These are phyloP conservation scores for Chlamydomonas sp. DNA, from an alignment of 139 green algal species.

Conservation along the genomic window DNA sequence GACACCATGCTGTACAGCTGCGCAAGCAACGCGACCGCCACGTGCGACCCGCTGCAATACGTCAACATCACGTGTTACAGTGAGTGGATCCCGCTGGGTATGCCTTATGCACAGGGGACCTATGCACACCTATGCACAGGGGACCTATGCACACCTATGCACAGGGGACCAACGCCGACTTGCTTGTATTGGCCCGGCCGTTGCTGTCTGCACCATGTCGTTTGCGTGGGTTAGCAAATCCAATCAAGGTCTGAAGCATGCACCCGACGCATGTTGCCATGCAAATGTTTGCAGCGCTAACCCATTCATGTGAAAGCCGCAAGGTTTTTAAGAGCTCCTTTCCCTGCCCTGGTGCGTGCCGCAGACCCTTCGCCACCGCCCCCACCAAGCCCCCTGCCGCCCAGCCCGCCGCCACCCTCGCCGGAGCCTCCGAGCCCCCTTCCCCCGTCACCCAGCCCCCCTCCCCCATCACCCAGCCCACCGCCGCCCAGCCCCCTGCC, in stretches of 20 bases:
- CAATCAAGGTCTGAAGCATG: too few relatives aligned
- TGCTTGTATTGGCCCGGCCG: too few relatives aligned
- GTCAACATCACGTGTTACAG: constrained; percentile 14
- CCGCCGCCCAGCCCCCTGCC: background rate
- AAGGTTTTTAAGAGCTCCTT: too few relatives aligned
- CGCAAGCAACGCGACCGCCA: background rate
- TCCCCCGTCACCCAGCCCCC: background rate
- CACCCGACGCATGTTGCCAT: too few relatives aligned
- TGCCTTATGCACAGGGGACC: background rate
- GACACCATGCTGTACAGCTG: background rate
- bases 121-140: background rate
- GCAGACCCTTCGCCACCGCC: background rate
- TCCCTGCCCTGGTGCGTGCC: background rate
- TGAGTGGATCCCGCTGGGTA: background rate
- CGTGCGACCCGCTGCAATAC: background rate
- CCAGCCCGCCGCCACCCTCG: background rate
- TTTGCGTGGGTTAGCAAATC: too few relatives aligned
- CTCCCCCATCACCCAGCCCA: background rate
- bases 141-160: background rate
- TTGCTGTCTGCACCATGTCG: too few relatives aligned
- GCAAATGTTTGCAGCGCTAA: too few relatives aligned
- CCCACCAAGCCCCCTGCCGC: background rate
- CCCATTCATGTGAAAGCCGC: too few relatives aligned
- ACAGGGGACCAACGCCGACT: too few relatives aligned
- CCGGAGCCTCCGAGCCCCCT: background rate